Conservation (phyloP, 139 green algal species). For the Coelastrella sp. region DNA sequence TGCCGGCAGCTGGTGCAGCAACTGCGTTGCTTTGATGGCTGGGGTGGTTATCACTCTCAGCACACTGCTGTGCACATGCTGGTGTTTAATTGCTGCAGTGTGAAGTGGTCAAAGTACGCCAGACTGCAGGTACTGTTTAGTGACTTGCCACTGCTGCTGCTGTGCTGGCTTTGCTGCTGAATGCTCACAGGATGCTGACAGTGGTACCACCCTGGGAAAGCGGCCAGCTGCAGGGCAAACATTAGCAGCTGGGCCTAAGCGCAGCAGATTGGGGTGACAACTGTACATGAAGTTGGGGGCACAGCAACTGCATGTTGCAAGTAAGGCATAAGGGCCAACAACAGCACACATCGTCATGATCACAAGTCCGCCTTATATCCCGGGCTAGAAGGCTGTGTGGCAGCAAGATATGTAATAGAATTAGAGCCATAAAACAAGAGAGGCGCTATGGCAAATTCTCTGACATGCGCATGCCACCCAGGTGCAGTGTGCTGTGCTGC, state of each 20-base stretch:
- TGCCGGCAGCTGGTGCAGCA: not conserved
- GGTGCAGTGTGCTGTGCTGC: no score
- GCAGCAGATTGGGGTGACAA: slow-evolving; percentile 24
- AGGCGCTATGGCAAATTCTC: no score
- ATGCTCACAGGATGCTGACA: not conserved
- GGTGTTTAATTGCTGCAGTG: not conserved
- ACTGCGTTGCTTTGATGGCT: not conserved
- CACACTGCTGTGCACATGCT: not conserved
- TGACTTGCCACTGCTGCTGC: not conserved
- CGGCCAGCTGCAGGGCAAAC: slow-evolving; percentile 26
- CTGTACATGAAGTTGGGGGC: no score
- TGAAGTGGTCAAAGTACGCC: not conserved
- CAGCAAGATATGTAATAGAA: no score
- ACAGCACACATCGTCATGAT: no score
- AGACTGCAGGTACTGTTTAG: no score
- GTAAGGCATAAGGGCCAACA: no score
- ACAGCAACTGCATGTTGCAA: no score
- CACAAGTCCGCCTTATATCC: no score
- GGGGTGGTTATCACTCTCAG: not conserved
- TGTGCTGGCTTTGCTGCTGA: not conserved
- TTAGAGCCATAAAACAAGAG: no score
- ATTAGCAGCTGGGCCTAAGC: slow-evolving; percentile 21
- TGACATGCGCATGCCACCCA: no score
- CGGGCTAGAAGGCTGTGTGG: no score
- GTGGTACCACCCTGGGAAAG: not conserved